Conservation (phyloP, 768 basidiomycete genomes). For the Sistotremastrum niveocremeum region DNA sequence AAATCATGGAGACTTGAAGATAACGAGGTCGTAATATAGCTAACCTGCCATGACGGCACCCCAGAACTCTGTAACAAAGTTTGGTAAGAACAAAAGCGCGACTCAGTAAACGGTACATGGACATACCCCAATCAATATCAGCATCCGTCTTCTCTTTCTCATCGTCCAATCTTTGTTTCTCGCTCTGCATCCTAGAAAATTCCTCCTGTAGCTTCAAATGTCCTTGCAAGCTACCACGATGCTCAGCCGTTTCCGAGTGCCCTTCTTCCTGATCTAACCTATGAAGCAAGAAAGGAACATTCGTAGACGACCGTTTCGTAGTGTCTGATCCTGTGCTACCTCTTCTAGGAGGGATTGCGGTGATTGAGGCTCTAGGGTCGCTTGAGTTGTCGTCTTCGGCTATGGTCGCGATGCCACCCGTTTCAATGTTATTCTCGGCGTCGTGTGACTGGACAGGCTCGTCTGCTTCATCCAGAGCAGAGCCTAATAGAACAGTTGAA, state of each 20-base stretch:
- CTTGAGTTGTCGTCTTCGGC: too few species aligned
- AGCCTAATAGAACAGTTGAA: too few species aligned
- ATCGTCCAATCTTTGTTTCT: conserved; percentile 24
- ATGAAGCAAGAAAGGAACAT: conserved; percentile 40
- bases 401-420: too few species aligned
- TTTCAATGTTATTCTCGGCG: too few species aligned
- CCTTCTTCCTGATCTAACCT: conserved; percentile 37
- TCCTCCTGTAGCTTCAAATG: conserved; percentile 65
- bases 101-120: background rate
- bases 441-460: too few species aligned
- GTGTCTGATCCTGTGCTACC: too few species aligned
- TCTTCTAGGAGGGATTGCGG: too few species aligned
- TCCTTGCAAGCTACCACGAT: conserved; percentile 44
- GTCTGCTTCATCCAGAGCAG: too few species aligned
- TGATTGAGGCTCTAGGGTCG: too few species aligned
- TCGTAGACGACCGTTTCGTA: conserved; percentile 27
- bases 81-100: background rate
- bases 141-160: conserved; percentile 19
- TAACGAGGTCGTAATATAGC: conserved; percentile 6
- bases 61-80: conserved; percentile 65
- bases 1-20: conserved; percentile 2
- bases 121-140: conserved; percentile 71
- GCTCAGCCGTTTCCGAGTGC: conserved; percentile 15
- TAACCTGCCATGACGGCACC: conserved; percentile 80
- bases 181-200: conserved; percentile 52